A percentile compares a stretch with the other conserved stretches of the same genome.
These are phyloP conservation scores for Helotiales sp. DNA, from an alignment of 2,329 filamentous ascomycete genomes.

Conservation along the genomic window DNA sequence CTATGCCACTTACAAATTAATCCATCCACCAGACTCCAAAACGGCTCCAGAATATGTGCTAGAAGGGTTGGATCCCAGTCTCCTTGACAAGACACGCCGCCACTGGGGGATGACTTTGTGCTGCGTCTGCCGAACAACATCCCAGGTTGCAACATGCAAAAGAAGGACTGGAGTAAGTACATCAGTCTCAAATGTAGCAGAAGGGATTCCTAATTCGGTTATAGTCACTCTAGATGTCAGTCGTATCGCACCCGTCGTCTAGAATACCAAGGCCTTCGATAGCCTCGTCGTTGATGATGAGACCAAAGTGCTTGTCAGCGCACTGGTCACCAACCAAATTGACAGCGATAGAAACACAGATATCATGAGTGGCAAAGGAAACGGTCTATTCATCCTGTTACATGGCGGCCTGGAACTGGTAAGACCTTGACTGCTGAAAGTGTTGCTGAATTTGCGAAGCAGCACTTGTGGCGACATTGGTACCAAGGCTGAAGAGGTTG, in stretches of 20 bases:
- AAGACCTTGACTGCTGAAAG: slow-evolving; percentile 49
- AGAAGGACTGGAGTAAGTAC: background rate
- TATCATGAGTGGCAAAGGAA: slow-evolving; percentile 35
- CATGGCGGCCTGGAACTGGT: slow-evolving; percentile 29
- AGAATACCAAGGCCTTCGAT: slow-evolving; percentile 11
- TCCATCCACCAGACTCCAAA: background rate
- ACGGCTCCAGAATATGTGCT: background rate
- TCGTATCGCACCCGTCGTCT: background rate
- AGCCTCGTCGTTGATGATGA: background rate
- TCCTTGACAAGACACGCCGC: background rate
- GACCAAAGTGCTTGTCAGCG: slow-evolving; percentile 9
- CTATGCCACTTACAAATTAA: background rate
- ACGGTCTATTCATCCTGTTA: slow-evolving; percentile 29
- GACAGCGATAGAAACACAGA: slow-evolving; percentile 16
- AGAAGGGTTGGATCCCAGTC: background rate
- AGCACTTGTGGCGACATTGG: slow-evolving; percentile 72
- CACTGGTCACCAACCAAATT: slow-evolving; percentile 2
- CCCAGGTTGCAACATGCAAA: background rate
- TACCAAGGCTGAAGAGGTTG: slow-evolving; percentile 65
- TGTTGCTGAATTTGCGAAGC: slow-evolving; percentile 56
- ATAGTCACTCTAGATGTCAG: background rate
- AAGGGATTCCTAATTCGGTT: background rate
- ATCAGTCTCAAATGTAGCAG: background rate
- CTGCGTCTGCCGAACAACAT: background rate
- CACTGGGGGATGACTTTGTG: background rate